Evolutionary conservation across 2,329 filamentous ascomycete species (phyloP).

Genomic region (Cladosporium halotolerans): DNA sequence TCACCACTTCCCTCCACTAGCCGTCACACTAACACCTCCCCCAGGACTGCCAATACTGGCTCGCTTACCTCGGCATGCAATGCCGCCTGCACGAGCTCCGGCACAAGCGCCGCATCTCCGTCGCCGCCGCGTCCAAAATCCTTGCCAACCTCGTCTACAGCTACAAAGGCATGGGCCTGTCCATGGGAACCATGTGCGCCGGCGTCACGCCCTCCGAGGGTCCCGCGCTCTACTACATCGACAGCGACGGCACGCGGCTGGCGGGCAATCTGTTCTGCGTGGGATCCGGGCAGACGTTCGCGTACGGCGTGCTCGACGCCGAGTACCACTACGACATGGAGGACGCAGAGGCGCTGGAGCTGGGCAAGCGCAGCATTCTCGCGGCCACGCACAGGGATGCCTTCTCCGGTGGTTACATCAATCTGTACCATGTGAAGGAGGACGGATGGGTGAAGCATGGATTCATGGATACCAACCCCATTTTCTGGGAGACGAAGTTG

Average conservation of each 20-base stretch:
- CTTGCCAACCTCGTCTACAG: constrained; percentile 96
- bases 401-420: constrained; percentile 98
- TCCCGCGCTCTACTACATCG: constrained; percentile 97
- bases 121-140: constrained; percentile 95
- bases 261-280: constrained; percentile 97
- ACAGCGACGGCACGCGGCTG: constrained; percentile 89
- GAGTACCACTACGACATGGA: constrained; percentile 87
- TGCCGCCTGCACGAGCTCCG: constrained; percentile 98
- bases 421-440: constrained; percentile 98
- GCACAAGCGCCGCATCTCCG: constrained; percentile 97
- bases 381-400: constrained; percentile 95
- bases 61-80: constrained; percentile 97
- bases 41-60: constrained; percentile 98
- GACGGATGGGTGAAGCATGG: constrained; percentile 98
- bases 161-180: constrained; percentile 98
- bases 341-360: constrained; percentile 81
- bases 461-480: constrained; percentile 95
- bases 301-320: constrained; percentile 94
- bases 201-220: constrained; percentile 94
- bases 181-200: constrained; percentile 99
- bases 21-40: neutral
- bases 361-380: constrained; percentile 86
- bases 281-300: constrained; percentile 95
- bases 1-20: neutral
- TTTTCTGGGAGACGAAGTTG: constrained; percentile 99